Evolutionary conservation across 75 land plant genomes (phyloP).

Genomic region (Pinus taeda): DNA sequence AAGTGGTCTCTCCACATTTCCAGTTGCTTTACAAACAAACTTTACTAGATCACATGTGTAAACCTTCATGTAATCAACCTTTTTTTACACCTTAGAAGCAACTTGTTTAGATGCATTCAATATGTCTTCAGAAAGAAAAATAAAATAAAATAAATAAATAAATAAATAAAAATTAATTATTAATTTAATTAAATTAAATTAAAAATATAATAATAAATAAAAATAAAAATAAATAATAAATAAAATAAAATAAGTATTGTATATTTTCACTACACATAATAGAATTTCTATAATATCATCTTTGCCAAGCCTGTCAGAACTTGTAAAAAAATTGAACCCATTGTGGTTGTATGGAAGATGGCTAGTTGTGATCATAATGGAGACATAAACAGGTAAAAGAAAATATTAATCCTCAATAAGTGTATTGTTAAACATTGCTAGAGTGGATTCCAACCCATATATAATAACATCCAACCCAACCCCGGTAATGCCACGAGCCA

Average conservation of each 20-base stretch:
- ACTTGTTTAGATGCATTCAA: slow-evolving; percentile 22
- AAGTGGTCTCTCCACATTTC: slow-evolving; percentile 85
- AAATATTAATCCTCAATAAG: slow-evolving; percentile 57
- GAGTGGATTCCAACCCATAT: slow-evolving; percentile 97
- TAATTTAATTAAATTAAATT: too few relatives aligned
- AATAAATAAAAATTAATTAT: too few relatives aligned
- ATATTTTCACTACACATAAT: slow-evolving; percentile 66
- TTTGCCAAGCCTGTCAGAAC: slow-evolving; percentile 91
- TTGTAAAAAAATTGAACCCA: slow-evolving; percentile 96
- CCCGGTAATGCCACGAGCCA: too few relatives aligned
- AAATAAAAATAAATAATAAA: too few relatives aligned
- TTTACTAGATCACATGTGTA: slow-evolving; percentile 78
- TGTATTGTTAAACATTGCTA: slow-evolving; percentile 98
- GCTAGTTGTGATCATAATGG: slow-evolving; percentile 99
- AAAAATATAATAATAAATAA: too few relatives aligned
- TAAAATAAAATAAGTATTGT: too few relatives aligned
- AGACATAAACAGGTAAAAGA: slow-evolving; percentile 86
- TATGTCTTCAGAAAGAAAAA: slow-evolving; percentile 25
- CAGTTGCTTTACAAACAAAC: slow-evolving; percentile 89
- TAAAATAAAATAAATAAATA: too few relatives aligned
- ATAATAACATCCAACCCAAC: slow-evolving; percentile 85
- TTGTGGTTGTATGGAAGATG: slow-evolving; percentile 96
- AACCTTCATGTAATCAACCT: slow-evolving; percentile 76
- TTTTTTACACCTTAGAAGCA: slow-evolving; percentile 33
- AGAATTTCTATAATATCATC: slow-evolving; percentile 84